Percentiles rank a stretch among this genome's conserved stretches.
These are phyloP conservation scores for Grosmannia huntii DNA, from an alignment of 2,329 filamentous ascomycete genomes.

Conservation along the genomic window DNA sequence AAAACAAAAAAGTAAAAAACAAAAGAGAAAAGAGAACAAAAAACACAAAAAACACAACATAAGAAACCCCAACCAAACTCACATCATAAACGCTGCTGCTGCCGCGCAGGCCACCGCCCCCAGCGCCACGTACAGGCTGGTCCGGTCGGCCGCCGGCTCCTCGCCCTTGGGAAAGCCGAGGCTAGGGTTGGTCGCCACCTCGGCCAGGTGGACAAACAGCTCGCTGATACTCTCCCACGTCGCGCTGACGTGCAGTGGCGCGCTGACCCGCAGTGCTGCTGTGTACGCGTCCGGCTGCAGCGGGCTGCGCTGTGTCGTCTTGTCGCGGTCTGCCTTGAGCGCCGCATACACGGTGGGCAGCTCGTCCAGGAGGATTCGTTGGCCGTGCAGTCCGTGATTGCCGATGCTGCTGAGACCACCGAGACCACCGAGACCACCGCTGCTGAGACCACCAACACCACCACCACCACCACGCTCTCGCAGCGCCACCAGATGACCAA, in stretches of 20 bases:
- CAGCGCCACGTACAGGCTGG: conserved; percentile 73
- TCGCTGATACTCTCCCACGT: conserved; percentile 91
- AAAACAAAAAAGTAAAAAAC: not conserved
- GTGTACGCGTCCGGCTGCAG: conserved; percentile 89
- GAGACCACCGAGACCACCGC: too few species aligned
- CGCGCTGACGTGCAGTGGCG: conserved; percentile 86
- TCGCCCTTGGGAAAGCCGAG: conserved; percentile 82
- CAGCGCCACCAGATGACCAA: conserved; percentile 77
- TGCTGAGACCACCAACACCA: too few species aligned
- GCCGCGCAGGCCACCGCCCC: conserved; percentile 57
- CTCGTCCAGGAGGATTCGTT: conserved; percentile 61
- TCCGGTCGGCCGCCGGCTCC: conserved; percentile 72
- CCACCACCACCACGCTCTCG: conserved; percentile 39
- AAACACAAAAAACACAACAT: not conserved
- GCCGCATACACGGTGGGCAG: conserved; percentile 86
- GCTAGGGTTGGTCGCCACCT: conserved; percentile 81
- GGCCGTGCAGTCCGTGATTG: not conserved
- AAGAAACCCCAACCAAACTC: conserved; percentile 29
- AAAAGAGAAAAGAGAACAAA: not conserved
- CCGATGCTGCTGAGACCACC: not conserved
- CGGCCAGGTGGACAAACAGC: conserved; percentile 81
- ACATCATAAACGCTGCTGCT: conserved; percentile 52
- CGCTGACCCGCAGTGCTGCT: conserved; percentile 69
- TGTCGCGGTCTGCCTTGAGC: conserved; percentile 89
- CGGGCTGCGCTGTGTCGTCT: conserved; percentile 89